Conservation (phyloP, 371 early-diverging fungal species). For the Gilbertella persicaria region DNA sequence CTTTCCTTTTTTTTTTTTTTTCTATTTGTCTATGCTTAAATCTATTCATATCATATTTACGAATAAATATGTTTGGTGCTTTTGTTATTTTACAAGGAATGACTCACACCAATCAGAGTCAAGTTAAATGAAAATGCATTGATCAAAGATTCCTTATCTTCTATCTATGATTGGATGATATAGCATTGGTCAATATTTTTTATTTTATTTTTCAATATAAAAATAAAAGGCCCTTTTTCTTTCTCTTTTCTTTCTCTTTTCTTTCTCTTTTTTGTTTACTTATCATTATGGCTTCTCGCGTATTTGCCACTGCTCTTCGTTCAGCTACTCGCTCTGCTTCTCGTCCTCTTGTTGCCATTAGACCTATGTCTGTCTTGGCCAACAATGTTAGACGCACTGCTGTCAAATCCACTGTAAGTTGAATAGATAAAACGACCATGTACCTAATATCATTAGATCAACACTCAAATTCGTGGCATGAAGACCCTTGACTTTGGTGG, state of each 20-base stretch:
- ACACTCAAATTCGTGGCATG: slow-evolving; percentile 73
- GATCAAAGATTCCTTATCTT: slow-evolving; percentile 26
- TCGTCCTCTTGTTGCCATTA: slow-evolving; percentile 32
- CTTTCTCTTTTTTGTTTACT: slow-evolving; percentile 5
- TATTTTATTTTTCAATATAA: too few relatives aligned
- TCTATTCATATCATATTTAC: too few relatives aligned
- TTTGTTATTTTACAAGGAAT: slow-evolving; percentile 23
- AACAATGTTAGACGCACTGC: slow-evolving; percentile 22
- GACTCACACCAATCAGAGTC: slow-evolving; percentile 52
- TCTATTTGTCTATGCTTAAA: too few relatives aligned
- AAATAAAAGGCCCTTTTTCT: slow-evolving; percentile 1
- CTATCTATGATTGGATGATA: slow-evolving; percentile 23
- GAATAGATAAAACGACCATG: not conserved
- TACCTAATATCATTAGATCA: not conserved
- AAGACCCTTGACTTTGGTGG: slow-evolving; percentile 97
- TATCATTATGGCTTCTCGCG: slow-evolving; percentile 42
- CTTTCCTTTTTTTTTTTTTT: too few relatives aligned
- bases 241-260: not conserved
- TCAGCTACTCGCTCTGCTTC: slow-evolving; percentile 39
- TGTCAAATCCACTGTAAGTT: slow-evolving; percentile 39
- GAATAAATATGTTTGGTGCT: not conserved
- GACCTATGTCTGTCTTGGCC: slow-evolving; percentile 27
- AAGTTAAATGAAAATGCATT: slow-evolving; percentile 21
- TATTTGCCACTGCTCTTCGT: slow-evolving; percentile 46
- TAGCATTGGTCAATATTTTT: not conserved